Evolutionary conservation across 129 eudicot genomes (phyloP).

Genomic region (Flaveria brownii): DNA sequence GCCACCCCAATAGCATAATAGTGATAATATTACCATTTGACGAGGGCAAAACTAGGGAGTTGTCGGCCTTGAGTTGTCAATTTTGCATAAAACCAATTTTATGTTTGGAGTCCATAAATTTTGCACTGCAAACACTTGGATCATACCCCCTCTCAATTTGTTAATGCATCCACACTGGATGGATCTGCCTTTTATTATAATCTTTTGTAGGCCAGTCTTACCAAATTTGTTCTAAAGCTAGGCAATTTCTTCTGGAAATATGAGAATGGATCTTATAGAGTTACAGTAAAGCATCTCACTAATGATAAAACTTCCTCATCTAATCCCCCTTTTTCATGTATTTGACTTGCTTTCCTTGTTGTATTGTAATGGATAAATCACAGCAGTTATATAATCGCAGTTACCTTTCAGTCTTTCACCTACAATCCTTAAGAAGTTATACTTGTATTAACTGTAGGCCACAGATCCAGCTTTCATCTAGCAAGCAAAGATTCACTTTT

Average conservation of each 20-base stretch:
- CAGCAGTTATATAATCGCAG: neutral
- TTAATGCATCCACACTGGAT: neutral
- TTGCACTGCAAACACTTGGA: neutral
- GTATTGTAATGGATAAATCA: neutral
- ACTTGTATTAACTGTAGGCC: slow-evolving; percentile 16
- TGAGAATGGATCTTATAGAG: neutral
- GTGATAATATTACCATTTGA: neutral
- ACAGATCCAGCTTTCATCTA: slow-evolving; percentile 25
- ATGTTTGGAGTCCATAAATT: neutral
- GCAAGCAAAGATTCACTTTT: slow-evolving; percentile 20
- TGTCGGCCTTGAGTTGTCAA: too few relatives aligned
- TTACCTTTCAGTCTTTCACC: slow-evolving; percentile 14
- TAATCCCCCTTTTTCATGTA: neutral
- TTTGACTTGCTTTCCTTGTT: neutral
- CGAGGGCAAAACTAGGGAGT: neutral
- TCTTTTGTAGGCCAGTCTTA: neutral
- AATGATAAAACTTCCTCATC: neutral
- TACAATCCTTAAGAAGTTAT: slow-evolving; percentile 23
- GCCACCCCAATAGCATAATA: neutral
- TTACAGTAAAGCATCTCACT: neutral
- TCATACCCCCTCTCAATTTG: neutral
- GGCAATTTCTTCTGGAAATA: neutral
- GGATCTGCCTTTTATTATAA: slow-evolving; percentile 1
- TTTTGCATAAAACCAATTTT: too few relatives aligned
- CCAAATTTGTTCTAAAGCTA: neutral